Conservation (phyloP, 257 asterid species). For the Nicotiana sylvestris region DNA sequence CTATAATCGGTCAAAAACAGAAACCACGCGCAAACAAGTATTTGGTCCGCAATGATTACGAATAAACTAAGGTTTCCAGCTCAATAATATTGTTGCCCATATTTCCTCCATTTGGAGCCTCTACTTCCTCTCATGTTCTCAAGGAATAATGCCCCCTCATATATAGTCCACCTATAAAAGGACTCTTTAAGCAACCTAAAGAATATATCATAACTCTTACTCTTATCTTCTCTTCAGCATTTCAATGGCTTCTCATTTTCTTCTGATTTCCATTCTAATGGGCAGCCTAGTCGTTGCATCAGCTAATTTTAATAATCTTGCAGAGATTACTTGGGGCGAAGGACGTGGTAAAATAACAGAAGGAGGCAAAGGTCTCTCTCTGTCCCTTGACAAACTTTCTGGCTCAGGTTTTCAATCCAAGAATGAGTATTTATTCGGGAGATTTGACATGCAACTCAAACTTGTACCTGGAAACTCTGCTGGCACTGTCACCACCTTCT, state of each 20-base stretch:
- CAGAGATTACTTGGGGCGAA: constrained; percentile 41
- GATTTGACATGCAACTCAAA: constrained; percentile 61
- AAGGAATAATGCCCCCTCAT: neutral
- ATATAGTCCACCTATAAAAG: neutral
- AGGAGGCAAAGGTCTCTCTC: constrained; percentile 41
- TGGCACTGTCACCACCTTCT: constrained; percentile 72
- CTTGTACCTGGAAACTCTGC: constrained; percentile 62
- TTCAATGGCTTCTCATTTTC: constrained; percentile 15
- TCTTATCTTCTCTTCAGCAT: neutral
- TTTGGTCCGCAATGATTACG: constrained; percentile 3
- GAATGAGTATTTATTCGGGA: constrained; percentile 33
- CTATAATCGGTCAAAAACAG: neutral
- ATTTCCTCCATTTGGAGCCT: neutral
- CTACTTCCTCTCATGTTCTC: neutral
- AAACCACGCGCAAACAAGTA: constrained; percentile 4
- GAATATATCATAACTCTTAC: neutral
- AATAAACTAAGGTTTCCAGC: neutral
- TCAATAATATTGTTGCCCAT: neutral
- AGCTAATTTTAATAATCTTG: constrained; percentile 42
- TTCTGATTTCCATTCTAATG: constrained; percentile 14
- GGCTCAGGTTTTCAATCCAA: constrained; percentile 69
- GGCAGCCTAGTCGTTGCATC: constrained; percentile 34
- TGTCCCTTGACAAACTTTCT: constrained; percentile 50
- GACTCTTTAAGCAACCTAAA: neutral
- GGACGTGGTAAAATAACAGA: constrained; percentile 32